Base-by-base conservation (phyloP, 805 yeast genomes). In the Ogataea allantospora region DNA sequence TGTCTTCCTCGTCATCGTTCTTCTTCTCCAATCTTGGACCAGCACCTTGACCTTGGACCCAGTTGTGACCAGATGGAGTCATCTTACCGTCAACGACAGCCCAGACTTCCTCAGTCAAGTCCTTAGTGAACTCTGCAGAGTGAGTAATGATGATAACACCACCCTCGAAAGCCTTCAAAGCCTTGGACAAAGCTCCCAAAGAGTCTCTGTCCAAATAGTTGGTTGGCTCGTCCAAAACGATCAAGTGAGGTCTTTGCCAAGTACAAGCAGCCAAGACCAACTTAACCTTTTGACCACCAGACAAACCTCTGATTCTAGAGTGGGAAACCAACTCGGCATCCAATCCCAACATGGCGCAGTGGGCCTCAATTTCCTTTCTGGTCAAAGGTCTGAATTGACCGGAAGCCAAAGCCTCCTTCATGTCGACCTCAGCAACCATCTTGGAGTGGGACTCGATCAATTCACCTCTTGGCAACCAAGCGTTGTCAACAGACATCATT, bases 241-340 rank as follows among this genome's bases (percentile, higher is more conserved):
- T 89, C 78, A 93, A 80, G 71, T 93, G 99, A 68, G 99, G 99
- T 81, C 98, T 91, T 80, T 91, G 97, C 99, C 99, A 93, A 46
- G 98, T 89, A 83, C 98, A 88, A 73, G 98, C 99, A 73, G 99
- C 99, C 65, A 93, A 77, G 65, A 93, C 99, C 70, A 93, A 85
- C 78, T 93, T 93, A 74, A 93, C 99, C 83, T 93, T 93, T 81
- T 93, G 99, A 79, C 99, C 99, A 84, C 99, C 99, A 60, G 99
- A 93, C 66, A 93, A 81, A 86, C 99, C 98, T 80, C 97, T 89
- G 73, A 93, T 93, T 80, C 97, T 91, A 58, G 99, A 89, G 83
- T 93, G 99, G 47, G 99, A 87, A 71, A 93, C 99, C 74, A 93
- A 83, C 79, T 93, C 99, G 63, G 98, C 82, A 56, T 93, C 99